Conservation (phyloP, 2,329 filamentous ascomycete species). For the Diaporthe caulivora region DNA sequence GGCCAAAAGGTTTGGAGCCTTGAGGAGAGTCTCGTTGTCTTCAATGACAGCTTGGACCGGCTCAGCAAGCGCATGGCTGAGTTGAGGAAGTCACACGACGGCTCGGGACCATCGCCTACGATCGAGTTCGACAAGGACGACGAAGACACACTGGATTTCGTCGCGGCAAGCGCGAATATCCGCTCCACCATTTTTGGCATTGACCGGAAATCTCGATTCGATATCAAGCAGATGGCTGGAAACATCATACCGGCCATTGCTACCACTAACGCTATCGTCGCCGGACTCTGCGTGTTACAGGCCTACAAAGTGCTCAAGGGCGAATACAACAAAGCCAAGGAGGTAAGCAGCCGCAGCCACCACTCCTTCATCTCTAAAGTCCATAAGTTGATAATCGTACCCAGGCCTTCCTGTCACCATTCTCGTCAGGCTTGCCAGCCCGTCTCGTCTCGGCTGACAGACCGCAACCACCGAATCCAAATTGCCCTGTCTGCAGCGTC, state of each 20-base stretch:
- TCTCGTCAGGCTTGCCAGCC: constrained; percentile 58
- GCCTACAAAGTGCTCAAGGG: constrained; percentile 89
- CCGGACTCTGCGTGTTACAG: constrained; percentile 90
- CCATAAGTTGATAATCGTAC: not conserved
- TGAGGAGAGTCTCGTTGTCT: constrained; percentile 86
- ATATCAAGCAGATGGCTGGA: constrained; percentile 98
- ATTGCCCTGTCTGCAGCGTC: constrained; percentile 86
- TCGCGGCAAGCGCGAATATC: constrained; percentile 89
- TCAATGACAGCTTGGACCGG: constrained; percentile 84
- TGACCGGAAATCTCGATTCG: constrained; percentile 88
- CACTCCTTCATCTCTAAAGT: not conserved
- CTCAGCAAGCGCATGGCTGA: constrained; percentile 80
- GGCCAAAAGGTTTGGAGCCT: constrained; percentile 86
- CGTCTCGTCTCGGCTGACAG: constrained; percentile 70
- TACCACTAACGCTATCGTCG: constrained; percentile 97
- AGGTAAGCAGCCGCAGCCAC: constrained; percentile 61
- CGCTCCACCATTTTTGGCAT: constrained; percentile 92
- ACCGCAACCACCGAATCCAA: constrained; percentile 76
- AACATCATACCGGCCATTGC: constrained; percentile 99
- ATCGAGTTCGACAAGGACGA: constrained; percentile 98
- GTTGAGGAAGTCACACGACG: constrained; percentile 63
- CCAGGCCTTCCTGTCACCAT: constrained; percentile 83
- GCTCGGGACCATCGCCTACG: constrained; percentile 67
- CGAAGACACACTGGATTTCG: constrained; percentile 93
- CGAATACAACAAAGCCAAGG: constrained; percentile 78